Conservation (phyloP, 1,139 yeast genomes). For the Kodamaea anthophila region DNA sequence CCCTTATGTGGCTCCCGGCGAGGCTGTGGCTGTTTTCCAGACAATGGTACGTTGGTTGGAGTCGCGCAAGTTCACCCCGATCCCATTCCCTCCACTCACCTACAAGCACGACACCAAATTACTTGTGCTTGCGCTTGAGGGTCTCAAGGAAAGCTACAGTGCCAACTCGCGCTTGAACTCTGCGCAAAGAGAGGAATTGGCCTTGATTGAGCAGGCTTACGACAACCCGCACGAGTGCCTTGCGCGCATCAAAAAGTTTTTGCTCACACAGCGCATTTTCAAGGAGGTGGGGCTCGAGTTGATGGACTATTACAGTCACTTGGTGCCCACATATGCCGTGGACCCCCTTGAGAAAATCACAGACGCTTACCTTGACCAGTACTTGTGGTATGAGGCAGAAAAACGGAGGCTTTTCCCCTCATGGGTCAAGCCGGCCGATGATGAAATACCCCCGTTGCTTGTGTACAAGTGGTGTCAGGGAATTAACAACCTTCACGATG, state of each 20-base stretch:
- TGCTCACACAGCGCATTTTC: slow-evolving; percentile 86
- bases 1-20: slow-evolving; percentile 79
- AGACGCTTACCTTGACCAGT: slow-evolving; percentile 94
- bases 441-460: slow-evolving; percentile 86
- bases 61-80: slow-evolving; percentile 73
- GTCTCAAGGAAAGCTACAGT: slow-evolving; percentile 73
- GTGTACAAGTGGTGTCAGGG: slow-evolving; percentile 97
- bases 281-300: slow-evolving; percentile 84
- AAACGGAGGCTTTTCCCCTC: slow-evolving; percentile 83
- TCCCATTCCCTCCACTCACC: slow-evolving; percentile 89
- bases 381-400: slow-evolving; percentile 93
- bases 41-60: slow-evolving; percentile 95
- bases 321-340: slow-evolving; percentile 79
- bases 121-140: slow-evolving; percentile 82
- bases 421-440: slow-evolving; percentile 94
- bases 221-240: slow-evolving; percentile 95
- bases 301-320: slow-evolving; percentile 85
- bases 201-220: slow-evolving; percentile 91
- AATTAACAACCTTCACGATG: slow-evolving; percentile 67
- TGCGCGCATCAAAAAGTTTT: slow-evolving; percentile 72
- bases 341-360: slow-evolving; percentile 94
- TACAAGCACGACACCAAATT: slow-evolving; percentile 93
- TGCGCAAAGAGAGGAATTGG: slow-evolving; percentile 84
- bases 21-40: slow-evolving; percentile 80
- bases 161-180: slow-evolving; percentile 85